Conservation (phyloP, 345 rosid genomes). For the Salix koriyanagi region DNA sequence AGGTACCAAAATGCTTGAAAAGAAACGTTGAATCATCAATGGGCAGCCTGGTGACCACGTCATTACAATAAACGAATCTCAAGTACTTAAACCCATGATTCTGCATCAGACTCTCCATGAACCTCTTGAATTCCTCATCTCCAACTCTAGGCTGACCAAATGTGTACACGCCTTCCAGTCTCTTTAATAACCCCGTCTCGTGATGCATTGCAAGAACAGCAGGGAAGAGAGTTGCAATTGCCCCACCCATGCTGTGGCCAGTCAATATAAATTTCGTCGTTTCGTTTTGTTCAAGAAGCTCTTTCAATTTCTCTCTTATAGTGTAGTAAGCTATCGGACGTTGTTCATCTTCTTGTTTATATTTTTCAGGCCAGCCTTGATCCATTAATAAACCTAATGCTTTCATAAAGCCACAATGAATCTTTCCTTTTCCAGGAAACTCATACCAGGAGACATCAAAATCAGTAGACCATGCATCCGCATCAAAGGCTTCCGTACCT, state of each 20-base stretch:
- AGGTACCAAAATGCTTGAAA: slow-evolving; percentile 63
- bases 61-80: slow-evolving; percentile 60
- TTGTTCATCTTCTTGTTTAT: neutral
- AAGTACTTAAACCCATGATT: slow-evolving; percentile 35
- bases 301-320: slow-evolving; percentile 38
- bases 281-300: slow-evolving; percentile 18
- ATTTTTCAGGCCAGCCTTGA: slow-evolving; percentile 46
- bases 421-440: slow-evolving; percentile 32
- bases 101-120: slow-evolving; percentile 36
- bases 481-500: slow-evolving; percentile 44
- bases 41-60: slow-evolving; percentile 55
- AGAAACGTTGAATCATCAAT: slow-evolving; percentile 39
- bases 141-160: slow-evolving; percentile 82
- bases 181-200: slow-evolving; percentile 36
- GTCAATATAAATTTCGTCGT: slow-evolving; percentile 50
- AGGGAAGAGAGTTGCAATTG: slow-evolving; percentile 49
- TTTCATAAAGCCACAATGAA: slow-evolving; percentile 61
- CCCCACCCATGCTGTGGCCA: slow-evolving; percentile 71
- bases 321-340: slow-evolving; percentile 48
- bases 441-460: slow-evolving; percentile 45
- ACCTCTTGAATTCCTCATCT: slow-evolving; percentile 40
- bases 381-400: slow-evolving; percentile 48
- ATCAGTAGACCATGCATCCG: slow-evolving; percentile 47
- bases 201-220: slow-evolving; percentile 49
- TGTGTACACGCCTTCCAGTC: slow-evolving; percentile 59